These are phyloP conservation scores for Pseudohyphozyma bogoriensis DNA, from an alignment of 768 basidiomycete genomes.

Conservation along the genomic window DNA sequence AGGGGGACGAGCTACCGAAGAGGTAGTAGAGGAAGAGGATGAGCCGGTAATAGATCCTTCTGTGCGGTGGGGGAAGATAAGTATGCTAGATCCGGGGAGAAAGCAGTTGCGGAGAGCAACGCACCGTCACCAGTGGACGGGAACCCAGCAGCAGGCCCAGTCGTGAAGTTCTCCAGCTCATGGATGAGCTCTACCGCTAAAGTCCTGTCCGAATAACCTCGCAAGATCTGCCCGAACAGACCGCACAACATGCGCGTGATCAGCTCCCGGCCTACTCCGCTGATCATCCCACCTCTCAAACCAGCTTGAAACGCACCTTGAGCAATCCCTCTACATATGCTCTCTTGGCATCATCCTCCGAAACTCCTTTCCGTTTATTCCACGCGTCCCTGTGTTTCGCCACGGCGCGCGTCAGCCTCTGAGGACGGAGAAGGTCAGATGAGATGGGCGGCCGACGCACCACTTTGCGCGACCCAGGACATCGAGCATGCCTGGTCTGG, in stretches of 20 bases:
- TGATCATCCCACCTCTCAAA: too few species aligned
- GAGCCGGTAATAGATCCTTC: too few species aligned
- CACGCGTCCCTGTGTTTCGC: conserved; percentile 69
- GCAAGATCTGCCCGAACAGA: conserved; percentile 7
- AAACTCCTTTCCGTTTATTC: conserved; percentile 81
- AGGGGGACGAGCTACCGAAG: background rate
- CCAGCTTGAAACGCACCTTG: conserved; percentile 46
- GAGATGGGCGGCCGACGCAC: conserved; percentile 39
- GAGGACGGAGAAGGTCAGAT: background rate
- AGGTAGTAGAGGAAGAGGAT: too few species aligned
- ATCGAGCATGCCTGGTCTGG: conserved; percentile 78
- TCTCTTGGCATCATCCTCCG: conserved; percentile 70
- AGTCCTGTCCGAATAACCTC: conserved; percentile 17
- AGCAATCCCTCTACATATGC: conserved; percentile 78
- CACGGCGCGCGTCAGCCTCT: too few species aligned
- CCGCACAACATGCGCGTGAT: too few species aligned
- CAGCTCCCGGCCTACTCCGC: too few species aligned
- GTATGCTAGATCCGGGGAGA: too few species aligned
- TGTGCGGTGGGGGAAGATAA: too few species aligned
- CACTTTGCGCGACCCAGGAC: conserved; percentile 89
- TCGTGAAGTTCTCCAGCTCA: conserved; percentile 20
- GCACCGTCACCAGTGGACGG: background rate
- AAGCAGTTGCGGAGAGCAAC: background rate
- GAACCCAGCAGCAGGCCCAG: background rate
- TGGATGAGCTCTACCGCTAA: conserved; percentile 17